Base-by-base conservation (phyloP, 371 early-diverging fungal species). In the Syncephalastrum racemosum region DNA sequence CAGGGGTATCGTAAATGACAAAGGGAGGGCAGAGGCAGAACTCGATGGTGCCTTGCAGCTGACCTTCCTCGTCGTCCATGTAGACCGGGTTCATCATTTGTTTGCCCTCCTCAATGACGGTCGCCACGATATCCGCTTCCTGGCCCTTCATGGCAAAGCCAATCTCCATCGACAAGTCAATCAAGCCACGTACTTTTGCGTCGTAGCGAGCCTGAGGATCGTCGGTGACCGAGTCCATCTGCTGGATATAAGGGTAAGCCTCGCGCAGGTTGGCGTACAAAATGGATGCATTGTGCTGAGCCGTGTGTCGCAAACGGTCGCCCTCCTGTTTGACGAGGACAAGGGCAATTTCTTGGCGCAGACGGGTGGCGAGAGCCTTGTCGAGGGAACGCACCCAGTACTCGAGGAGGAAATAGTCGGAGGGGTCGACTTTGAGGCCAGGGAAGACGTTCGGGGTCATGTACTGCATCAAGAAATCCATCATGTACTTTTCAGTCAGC, bases 401-500 rank as follows among this genome's bases (percentile, higher is more conserved):
- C n/a, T 54, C 52, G 6, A 68, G 55, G 5, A 55, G 36, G 4
- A 19, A 23, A 20, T 63, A 68, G 3, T 59, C 56, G 14, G 53
- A 31, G 27, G 56, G 39, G 14, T 56, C 42, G n/a, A 57, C 46
- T 6, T 46, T 15, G 31, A 66, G 43, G 3, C 75, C 79, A 2
- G 79, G 69, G 44, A 77, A 72, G 1, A 59, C 45, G 24, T 68
- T 67, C 41, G 67, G 66, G n/a, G 69, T 71, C 68, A 73, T 66
- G 43, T 65, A 70, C 50, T 68, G 73, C 3, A 78, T 67, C 45
- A 78, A 60, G 13, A 68, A 73, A 54, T 78, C 79, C 79, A 78
- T 78, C 43, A 85, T 71, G 14, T 82, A 79, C 25, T 82, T 82
- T 50, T 85, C 85, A 40, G 80, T 85, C 48, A 79, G 68, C 71